Evolutionary conservation across 208 protist species (phyloP).

Genomic region (Crithidia sp.): DNA sequence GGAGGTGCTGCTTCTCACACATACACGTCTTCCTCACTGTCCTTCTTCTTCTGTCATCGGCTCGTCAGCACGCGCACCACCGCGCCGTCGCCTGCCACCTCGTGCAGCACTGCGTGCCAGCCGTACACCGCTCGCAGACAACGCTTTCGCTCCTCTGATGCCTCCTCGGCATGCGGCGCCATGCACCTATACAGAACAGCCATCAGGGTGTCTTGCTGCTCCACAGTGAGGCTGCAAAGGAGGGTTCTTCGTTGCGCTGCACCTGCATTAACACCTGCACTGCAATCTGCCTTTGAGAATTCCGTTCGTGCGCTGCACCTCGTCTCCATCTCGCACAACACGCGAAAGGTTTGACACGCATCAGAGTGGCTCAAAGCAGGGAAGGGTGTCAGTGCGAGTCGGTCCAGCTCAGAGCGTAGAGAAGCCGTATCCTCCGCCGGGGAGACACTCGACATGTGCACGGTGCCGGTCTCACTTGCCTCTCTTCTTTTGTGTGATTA

Average conservation of each 20-base stretch:
- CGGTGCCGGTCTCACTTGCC: too few relatives aligned
- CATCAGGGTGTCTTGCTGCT: slow-evolving; percentile 28
- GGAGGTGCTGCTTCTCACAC: background rate
- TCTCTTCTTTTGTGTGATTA: too few relatives aligned
- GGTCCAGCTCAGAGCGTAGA: slow-evolving; percentile 7
- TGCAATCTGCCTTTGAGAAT: background rate
- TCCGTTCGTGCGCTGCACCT: background rate
- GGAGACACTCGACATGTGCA: background rate
- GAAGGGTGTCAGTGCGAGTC: background rate
- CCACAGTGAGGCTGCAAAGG: background rate
- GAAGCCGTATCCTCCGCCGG: background rate
- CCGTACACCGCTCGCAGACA: slow-evolving; percentile 7
- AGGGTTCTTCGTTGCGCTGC: background rate
- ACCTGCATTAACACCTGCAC: background rate
- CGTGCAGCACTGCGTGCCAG: slow-evolving; percentile 20
- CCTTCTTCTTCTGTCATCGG: background rate
- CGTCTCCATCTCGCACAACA: background rate
- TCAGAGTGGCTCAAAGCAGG: background rate
- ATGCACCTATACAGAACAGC: slow-evolving; percentile 27
- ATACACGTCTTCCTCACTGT: background rate
- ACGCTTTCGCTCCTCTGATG: background rate
- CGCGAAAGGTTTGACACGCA: background rate
- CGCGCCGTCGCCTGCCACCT: slow-evolving; percentile 19
- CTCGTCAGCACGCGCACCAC: slow-evolving; percentile 20
- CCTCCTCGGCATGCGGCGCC: background rate